Base-by-base conservation (phyloP, 441 rosid species). In the Erodium trifolium region DNA sequence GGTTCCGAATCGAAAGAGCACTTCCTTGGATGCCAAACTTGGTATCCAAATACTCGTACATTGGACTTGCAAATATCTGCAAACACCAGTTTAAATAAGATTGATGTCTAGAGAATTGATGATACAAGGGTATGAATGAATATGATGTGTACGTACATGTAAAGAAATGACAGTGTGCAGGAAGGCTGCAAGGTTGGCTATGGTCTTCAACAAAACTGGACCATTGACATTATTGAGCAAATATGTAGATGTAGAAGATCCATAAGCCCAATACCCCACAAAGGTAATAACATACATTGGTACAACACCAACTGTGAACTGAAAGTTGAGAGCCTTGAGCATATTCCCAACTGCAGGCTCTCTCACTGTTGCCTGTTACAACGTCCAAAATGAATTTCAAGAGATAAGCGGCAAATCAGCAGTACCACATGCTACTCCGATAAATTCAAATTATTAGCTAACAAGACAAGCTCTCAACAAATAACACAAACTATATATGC, bases 181-280 rank as follows among this genome's bases (percentile, higher is more conserved):
- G 77, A 89, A 89, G 55, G 97, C 99, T 0, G 92, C 74, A 41
- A 91, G 73, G 68, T 89, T 91, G 67, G 92, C 99, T 17, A 85
- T 23, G 0, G 88, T 78, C 86, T 88, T 93, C 70, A 89, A 74
- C 99, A 96, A 91, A 67, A 81, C 78, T 4, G 96, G 96, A 43
- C 99, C 99, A 12, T 34, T 80, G 67, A 83, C 87, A 0, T 80
- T 87, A 73, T 81, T 88, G 57, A 93, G 95, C 76, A 93, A 70
- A 71, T 91, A 91, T 4, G 92, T 73, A 0, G 91, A 69, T 11
- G 97, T 84, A 11, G 87, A 78, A 70, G 88, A 73, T 10, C 99
- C 99, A 29, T 93, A 93, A 1, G 99, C 99, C 99, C 99, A 93
- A 63, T 93, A 93, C n/a, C 97, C 99, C 0, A 83, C 73, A 65